phyloP scores from a whole-genome alignment of 352 stramenopile species.

The Globisporangium uncinulatum region DNA sequence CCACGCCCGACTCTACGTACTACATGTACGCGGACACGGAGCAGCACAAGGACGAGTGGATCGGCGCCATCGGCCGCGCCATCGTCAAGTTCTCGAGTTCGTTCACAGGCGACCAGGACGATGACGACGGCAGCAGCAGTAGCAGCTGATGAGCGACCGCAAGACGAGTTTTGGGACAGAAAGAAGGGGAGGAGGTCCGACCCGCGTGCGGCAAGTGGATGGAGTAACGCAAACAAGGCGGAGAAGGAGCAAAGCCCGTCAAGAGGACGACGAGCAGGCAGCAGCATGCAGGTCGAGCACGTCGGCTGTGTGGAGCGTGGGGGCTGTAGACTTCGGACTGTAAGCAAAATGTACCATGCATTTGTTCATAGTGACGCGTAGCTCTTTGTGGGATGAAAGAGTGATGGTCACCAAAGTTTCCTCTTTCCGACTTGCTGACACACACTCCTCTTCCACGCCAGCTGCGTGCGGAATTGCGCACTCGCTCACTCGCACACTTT shows the following conservation, averaged over 20 bases:
- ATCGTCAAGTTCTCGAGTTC: conserved; percentile 98
- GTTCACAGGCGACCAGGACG: conserved; percentile 91
- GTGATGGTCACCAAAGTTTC: background rate
- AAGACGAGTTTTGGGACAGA: background rate
- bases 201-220: too few species aligned
- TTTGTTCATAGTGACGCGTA: background rate
- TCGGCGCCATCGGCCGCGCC: conserved; percentile 93
- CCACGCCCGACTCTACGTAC: conserved; percentile 84
- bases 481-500: too few species aligned
- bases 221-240: too few species aligned
- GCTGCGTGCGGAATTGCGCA: too few species aligned
- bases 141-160: conserved; percentile 10
- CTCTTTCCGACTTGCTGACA: too few species aligned
- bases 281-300: too few species aligned
- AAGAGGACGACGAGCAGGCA: too few species aligned
- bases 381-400: background rate
- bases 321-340: background rate
- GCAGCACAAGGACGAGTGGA: conserved; percentile 92
- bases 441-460: too few species aligned
- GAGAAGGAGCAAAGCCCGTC: too few species aligned
- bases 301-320: too few species aligned
- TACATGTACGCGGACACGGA: conserved; percentile 92
- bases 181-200: background rate
- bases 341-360: conserved; percentile 11
- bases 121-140: conserved; percentile 24